Conservation (phyloP, 1,284 basidiomycete species). For the Puccinia hordei region DNA sequence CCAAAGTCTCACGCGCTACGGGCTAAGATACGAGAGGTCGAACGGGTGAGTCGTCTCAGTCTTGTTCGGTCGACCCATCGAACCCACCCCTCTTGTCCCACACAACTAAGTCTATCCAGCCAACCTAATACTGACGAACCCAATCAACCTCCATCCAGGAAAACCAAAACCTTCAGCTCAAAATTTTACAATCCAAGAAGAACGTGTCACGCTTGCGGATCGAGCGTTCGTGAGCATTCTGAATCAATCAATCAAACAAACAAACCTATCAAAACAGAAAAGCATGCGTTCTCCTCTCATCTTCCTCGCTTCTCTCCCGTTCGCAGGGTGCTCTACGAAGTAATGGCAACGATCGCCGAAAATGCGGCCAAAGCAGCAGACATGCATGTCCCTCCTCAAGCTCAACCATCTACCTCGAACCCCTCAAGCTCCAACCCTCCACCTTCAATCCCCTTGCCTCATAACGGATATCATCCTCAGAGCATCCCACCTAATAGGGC, state of each 20-base stretch:
- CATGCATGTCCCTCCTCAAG: not conserved
- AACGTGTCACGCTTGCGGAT: slow-evolving; percentile 41
- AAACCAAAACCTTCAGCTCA: slow-evolving; percentile 35
- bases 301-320: not conserved
- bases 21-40: slow-evolving; percentile 43
- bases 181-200: slow-evolving; percentile 46
- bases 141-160: slow-evolving; percentile 27
- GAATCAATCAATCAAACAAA: no score
- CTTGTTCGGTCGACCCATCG: not conserved
- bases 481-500: not conserved
- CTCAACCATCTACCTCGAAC: slow-evolving; percentile 24
- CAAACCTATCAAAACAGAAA: not conserved
- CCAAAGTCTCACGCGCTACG: slow-evolving; percentile 38
- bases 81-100: not conserved
- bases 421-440: not conserved
- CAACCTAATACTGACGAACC: not conserved
- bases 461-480: slow-evolving; percentile 25
- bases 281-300: not conserved
- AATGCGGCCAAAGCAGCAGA: slow-evolving; percentile 13
- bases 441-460: not conserved
- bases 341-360: slow-evolving; percentile 22
- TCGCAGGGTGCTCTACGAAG: slow-evolving; percentile 39
- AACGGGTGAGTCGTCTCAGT: slow-evolving; percentile 37
- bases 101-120: not conserved
- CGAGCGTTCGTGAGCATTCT: slow-evolving; percentile 34